Base-by-base conservation (phyloP, 768 basidiomycete species). In the Lactifluus volemus region DNA sequence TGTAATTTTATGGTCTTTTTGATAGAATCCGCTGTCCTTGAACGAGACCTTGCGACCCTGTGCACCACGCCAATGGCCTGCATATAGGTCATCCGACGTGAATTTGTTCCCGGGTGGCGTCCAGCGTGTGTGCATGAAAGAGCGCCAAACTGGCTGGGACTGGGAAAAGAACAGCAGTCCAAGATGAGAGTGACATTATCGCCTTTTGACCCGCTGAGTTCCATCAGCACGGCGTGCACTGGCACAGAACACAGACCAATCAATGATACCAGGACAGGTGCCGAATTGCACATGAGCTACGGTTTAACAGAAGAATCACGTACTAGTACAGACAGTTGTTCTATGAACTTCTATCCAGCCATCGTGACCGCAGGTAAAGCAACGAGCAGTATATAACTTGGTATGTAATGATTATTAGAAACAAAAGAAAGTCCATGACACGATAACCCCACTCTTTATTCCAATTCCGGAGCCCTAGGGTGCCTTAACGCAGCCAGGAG, bases 191-290 rank as follows among this genome's bases (percentile, higher is more conserved):
- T 84, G 70, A 88, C 81, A 61, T 88, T 88, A 69, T 87, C 75
- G 32, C 86, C 86, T 66, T 87, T 88, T 49, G 72, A 73, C 29
- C 71, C 71, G 17, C 77, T 73, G 44, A 88, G 78, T 55, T 85
- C 82, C 55, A 68, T 65, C n/a, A 88, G 71, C 76, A 88, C 79
- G 42, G 84, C 78, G 45, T 77, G 76, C n/a, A n/a, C n/a, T n/a
- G n/a, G n/a, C n/a, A n/a, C n/a, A n/a, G n/a, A n/a, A n/a, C 57
- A 88, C 72, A 9, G 86, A 85, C 52, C 82, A 81, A 71, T 86
- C 85, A 49, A 84, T 84, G 61, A 88, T 84, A 29, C 85, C 86
- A 8, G 82, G n/a, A n/a, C n/a, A n/a, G n/a, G n/a, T n/a, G n/a
- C n/a, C n/a, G n/a, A n/a, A n/a, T n/a, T n/a, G n/a, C n/a, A n/a